phyloP scores from a whole-genome alignment of 495 filamentous ascomycete genomes.

The Daldinia concentrica region DNA sequence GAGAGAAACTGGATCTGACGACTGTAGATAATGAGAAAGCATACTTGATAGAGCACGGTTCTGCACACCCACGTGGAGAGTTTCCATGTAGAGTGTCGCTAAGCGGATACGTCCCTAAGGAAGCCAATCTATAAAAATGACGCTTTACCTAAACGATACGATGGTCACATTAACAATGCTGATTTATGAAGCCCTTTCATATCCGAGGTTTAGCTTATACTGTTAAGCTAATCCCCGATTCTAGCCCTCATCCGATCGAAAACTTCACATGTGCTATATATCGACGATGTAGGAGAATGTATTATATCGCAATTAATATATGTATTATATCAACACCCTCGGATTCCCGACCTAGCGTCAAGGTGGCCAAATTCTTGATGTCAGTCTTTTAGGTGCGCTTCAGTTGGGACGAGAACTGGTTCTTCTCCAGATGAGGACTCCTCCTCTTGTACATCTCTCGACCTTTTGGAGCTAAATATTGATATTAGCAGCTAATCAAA shows the following conservation, averaged over 20 bases:
- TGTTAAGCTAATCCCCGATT: neutral
- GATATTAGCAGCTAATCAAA: slow-evolving; percentile 3
- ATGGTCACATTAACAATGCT: neutral
- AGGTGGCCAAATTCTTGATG: neutral
- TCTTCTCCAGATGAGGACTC: slow-evolving; percentile 28
- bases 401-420: slow-evolving; percentile 25
- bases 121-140: neutral
- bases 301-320: neutral
- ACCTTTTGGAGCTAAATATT: slow-evolving; percentile 9
- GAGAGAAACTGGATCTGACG: slow-evolving; percentile 38
- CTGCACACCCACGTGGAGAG: slow-evolving; percentile 41
- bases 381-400: slow-evolving; percentile 19
- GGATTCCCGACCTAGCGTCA: neutral
- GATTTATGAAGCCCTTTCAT: neutral
- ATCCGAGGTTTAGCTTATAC: neutral
- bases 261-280: neutral
- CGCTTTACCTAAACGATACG: neutral
- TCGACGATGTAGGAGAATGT: neutral
- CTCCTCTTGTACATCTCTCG: neutral
- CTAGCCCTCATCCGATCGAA: neutral
- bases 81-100: slow-evolving; percentile 41
- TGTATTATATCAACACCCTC: neutral
- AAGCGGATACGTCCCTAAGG: slow-evolving; percentile 32
- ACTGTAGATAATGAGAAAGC: slow-evolving; percentile 42
- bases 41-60: slow-evolving; percentile 40